Conservation (phyloP, 371 early-diverging fungal genomes). For the Mucor indicus region DNA sequence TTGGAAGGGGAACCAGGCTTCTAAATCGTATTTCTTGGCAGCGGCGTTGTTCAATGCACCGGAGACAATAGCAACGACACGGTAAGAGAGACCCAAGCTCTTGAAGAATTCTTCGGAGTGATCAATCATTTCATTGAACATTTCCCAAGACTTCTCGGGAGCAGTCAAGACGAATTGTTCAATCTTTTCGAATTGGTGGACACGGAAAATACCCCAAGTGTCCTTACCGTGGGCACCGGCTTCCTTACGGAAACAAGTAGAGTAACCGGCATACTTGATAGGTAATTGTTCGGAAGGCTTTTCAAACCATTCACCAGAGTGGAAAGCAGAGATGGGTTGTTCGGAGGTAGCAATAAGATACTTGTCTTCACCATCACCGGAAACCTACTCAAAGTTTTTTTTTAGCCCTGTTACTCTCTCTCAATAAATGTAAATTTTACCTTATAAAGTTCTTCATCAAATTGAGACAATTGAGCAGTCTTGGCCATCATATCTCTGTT, state of each 20-base stretch:
- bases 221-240: conserved; percentile 99
- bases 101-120: conserved; percentile 97
- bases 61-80: conserved; percentile 94
- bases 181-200: conserved; percentile 99
- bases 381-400: conserved; percentile 28
- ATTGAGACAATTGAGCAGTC: conserved; percentile 98
- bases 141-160: conserved; percentile 97
- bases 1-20: conserved; percentile 99
- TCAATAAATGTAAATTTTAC: conserved; percentile 27
- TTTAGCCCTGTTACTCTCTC: neutral
- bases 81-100: conserved; percentile 92
- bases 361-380: conserved; percentile 90
- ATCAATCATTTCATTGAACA: conserved; percentile 97
- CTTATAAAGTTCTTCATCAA: conserved; percentile 99
- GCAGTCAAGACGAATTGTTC: conserved; percentile 99
- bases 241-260: conserved; percentile 99
- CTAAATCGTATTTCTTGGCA: conserved; percentile 99
- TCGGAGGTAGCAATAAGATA: conserved; percentile 99
- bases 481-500: conserved; percentile 96
- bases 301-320: conserved; percentile 96
- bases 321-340: conserved; percentile 98
- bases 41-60: conserved; percentile 99
- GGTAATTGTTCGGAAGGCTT: conserved; percentile 91
- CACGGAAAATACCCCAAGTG: conserved; percentile 99
- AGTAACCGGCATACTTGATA: conserved; percentile 96